These are phyloP conservation scores for Colletotrichum sp. DNA, from an alignment of 2,329 filamentous ascomycete genomes.

Conservation along the genomic window DNA sequence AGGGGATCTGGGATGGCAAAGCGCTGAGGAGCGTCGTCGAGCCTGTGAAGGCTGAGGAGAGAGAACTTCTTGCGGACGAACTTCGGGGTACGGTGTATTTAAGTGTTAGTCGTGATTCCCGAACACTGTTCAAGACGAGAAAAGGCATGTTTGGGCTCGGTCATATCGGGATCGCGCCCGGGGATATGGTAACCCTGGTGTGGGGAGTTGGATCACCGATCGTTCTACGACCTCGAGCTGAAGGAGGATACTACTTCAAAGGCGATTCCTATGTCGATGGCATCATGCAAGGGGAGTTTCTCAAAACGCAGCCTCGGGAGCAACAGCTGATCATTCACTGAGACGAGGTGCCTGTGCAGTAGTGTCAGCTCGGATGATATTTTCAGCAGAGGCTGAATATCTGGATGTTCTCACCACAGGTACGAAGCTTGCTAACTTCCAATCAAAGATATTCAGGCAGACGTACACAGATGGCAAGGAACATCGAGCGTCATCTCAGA, in stretches of 20 bases:
- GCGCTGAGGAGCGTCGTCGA: not conserved
- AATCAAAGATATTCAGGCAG: not conserved
- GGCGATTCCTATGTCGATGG: not conserved
- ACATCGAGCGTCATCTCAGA: accelerated
- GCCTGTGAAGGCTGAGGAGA: not conserved
- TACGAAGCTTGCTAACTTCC: not conserved
- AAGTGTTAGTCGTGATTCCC: no score
- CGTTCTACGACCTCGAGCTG: not conserved
- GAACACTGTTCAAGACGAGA: not conserved
- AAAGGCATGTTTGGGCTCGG: not conserved
- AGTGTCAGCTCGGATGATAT: accelerated
- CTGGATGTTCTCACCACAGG: not conserved
- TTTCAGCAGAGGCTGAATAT: not conserved
- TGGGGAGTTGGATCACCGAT: not conserved
- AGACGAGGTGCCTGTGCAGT: not conserved
- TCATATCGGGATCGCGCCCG: accelerated
- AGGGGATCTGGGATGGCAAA: not conserved
- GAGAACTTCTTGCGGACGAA: accelerated
- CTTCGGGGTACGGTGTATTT: no score
- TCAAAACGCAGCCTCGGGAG: not conserved
- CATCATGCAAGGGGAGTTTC: not conserved
- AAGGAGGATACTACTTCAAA: not conserved
- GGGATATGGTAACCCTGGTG: not conserved
- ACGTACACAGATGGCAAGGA: not conserved
- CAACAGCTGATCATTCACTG: not conserved